A percentile compares a stretch with the other conserved stretches of the same genome.
Conservation (phyloP, 1,284 basidiomycete genomes). For the Cutaneotrichosporon sp. region DNA sequence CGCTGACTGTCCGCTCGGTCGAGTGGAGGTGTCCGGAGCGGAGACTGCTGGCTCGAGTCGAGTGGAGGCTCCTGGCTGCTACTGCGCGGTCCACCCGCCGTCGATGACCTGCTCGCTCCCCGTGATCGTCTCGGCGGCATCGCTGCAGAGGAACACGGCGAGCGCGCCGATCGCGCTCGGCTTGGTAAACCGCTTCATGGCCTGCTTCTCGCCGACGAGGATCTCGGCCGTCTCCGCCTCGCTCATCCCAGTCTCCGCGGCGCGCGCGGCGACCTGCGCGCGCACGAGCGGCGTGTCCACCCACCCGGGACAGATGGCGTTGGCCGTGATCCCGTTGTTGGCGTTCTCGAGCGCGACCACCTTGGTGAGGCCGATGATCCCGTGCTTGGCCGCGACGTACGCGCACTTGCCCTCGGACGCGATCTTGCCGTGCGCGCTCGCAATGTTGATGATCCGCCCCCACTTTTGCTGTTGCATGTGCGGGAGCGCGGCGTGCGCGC, state of each 20-base stretch:
- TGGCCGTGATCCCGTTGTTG: constrained; percentile 15
- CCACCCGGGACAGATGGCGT: constrained; percentile 22
- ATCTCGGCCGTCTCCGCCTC: constrained; percentile 6
- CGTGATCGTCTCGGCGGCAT: constrained; percentile 10
- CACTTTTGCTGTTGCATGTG: constrained; percentile 10
- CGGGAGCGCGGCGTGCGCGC: constrained; percentile 11
- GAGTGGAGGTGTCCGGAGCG: background rate
- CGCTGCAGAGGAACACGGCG: constrained; percentile 15
- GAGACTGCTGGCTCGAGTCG: no score
- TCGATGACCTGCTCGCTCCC: constrained; percentile 6
- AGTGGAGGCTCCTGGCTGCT: background rate
- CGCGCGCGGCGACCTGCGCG: constrained; percentile 14
- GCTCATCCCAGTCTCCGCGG: background rate
- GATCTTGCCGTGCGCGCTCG: constrained; percentile 13
- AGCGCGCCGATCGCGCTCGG: constrained; percentile 13
- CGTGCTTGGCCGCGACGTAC: constrained; percentile 19
- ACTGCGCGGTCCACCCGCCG: constrained; percentile 17
- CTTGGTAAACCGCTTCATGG: constrained; percentile 13
- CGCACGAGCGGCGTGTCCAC: constrained; percentile 15
- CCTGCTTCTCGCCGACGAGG: constrained; percentile 19
- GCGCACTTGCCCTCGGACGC: constrained; percentile 10
- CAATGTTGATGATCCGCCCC: constrained; percentile 21
- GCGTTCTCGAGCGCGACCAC: constrained; percentile 17
- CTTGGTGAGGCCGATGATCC: constrained; percentile 18
- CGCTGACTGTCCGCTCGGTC: background rate